Base-by-base conservation (phyloP, 805 yeast genomes). In the Candida cerambycidarum region DNA sequence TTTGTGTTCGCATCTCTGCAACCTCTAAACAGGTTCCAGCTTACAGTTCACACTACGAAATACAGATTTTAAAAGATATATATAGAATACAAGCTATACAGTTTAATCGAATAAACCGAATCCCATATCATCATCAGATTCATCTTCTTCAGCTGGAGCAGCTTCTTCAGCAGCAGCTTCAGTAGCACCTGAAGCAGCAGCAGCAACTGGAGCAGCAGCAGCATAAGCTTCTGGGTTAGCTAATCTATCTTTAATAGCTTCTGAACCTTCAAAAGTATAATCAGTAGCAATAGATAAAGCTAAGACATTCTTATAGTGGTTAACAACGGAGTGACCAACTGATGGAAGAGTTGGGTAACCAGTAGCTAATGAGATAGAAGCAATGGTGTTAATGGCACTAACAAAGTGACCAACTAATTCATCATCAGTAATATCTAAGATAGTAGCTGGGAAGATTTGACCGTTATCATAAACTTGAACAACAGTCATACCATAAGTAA, bases 211-310 rank as follows among this genome's bases (percentile, higher is more conserved):
- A 65, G 97, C 97, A 77, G 97, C 95, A 67, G 98, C 85, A 70
- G 98, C 99, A 78, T 92, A 93, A 74, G 96, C 96, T 56, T 93
- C 98, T 74, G 99, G 99, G 95, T 93, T 92, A 74, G 96, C 98
- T 66, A 93, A 80, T 80, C 98, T 88, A 86, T 93, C 99, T 86
- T 89, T 89, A 80, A 93, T 84, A 59, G 92, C 90, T 82, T 90
- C 99, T 61, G 96, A 87, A 75, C 96, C 98, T 78, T 95, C 97
- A 80, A 85, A 93, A 69, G 97, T 86, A 88, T 90, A 93, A 74
- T 93, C 97, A 68, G 98, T 83, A 69, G 97, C 99, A 77, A 93
- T 80, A 57, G 99, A 95, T 67, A 93, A 82, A 67, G 98, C 96
- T 74, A 93, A 81, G 69, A 93, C 82, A 81, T 92, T 85, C 95